phyloP scores from a whole-genome alignment of 2,329 filamentous ascomycete genomes.

The Colletotrichum sp. region DNA sequence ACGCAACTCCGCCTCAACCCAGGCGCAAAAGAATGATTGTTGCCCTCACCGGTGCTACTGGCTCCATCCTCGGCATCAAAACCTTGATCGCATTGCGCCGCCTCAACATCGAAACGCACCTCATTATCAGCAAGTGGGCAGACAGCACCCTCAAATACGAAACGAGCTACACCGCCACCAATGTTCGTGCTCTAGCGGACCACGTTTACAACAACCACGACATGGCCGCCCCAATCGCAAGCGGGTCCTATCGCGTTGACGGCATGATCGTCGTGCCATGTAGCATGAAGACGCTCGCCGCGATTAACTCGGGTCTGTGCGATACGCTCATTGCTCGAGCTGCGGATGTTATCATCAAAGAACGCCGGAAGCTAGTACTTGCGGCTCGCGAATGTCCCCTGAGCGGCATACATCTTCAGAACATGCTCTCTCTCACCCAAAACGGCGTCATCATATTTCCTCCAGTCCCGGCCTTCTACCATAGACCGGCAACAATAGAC shows the following conservation, averaged over 20 bases:
- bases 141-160: constrained; percentile 51
- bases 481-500: constrained; percentile 38
- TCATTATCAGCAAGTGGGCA: constrained; percentile 54
- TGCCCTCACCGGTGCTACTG: constrained; percentile 55
- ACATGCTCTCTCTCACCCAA: constrained; percentile 44
- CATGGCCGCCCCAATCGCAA: constrained; percentile 47
- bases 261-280: constrained; percentile 55
- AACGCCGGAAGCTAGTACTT: constrained; percentile 43
- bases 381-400: constrained; percentile 49
- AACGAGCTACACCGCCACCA: neutral
- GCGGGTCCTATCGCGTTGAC: constrained; percentile 44
- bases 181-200: neutral
- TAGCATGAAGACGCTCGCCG: constrained; percentile 53
- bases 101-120: constrained; percentile 49
- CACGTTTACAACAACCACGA: constrained; percentile 36
- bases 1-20: neutral
- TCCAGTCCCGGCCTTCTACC: constrained; percentile 50
- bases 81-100: constrained; percentile 41
- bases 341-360: constrained; percentile 52
- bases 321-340: constrained; percentile 50
- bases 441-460: constrained; percentile 48
- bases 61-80: constrained; percentile 45
- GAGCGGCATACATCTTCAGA: constrained; percentile 49
- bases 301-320: constrained; percentile 42
- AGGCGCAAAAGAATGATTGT: constrained; percentile 32